Evolutionary conservation across 148 eudicot species (phyloP).

Genomic region (Simmondsia chinensis): DNA sequence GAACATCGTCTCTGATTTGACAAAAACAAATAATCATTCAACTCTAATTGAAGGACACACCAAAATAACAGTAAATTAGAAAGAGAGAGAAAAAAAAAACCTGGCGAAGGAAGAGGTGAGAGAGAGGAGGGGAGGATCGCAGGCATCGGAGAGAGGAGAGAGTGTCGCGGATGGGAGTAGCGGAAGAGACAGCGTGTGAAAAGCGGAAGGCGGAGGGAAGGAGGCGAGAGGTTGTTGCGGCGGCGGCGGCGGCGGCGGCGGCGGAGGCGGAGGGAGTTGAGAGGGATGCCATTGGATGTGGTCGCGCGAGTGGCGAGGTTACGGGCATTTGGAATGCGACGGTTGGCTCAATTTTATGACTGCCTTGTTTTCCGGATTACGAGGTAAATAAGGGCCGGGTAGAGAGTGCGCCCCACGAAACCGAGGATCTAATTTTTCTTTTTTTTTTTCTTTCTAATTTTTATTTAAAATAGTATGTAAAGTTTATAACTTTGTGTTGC

Average conservation of each 20-base stretch:
- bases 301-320: too few species aligned
- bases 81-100: neutral
- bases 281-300: too few species aligned
- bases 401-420: too few species aligned
- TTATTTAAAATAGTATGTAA: too few species aligned
- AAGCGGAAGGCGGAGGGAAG: slow-evolving; percentile 9
- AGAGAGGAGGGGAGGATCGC: slow-evolving; percentile 17
- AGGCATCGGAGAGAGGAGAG: slow-evolving; percentile 24
- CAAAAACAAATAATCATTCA: neutral
- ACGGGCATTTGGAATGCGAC: too few species aligned
- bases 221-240: slow-evolving; percentile 12
- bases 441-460: too few species aligned
- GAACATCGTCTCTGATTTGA: slow-evolving; percentile 12
- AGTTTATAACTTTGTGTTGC: too few species aligned
- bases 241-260: slow-evolving; percentile 12
- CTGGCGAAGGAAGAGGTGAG: slow-evolving; percentile 23
- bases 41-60: neutral
- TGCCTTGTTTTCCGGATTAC: too few species aligned
- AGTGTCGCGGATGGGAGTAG: slow-evolving; percentile 11
- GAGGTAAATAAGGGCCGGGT: too few species aligned
- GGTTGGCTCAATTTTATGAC: too few species aligned
- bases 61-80: neutral
- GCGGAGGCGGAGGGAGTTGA: slow-evolving; percentile 24
- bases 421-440: too few species aligned
- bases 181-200: slow-evolving; percentile 1